Evolutionary conservation across 2,329 filamentous ascomycete genomes (phyloP).

Genomic region (Trichoderma semiorbis): DNA sequence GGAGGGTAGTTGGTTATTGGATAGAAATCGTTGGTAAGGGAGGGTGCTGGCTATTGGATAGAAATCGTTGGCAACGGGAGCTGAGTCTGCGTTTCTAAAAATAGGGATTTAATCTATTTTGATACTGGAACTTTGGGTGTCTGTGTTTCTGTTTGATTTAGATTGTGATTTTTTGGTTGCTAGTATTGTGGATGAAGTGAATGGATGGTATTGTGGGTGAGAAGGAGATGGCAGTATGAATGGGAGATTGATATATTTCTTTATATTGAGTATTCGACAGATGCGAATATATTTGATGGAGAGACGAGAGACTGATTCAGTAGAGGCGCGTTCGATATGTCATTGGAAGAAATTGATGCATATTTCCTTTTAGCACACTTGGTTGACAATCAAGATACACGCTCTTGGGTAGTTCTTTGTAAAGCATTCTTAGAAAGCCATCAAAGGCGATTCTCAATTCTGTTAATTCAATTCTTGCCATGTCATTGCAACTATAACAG

Average conservation of each 20-base stretch:
- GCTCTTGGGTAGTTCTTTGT: background rate
- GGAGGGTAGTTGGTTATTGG: background rate
- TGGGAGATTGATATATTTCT: background rate
- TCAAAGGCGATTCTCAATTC: background rate
- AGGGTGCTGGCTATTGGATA: background rate
- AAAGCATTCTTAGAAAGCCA: background rate
- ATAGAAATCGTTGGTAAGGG: background rate
- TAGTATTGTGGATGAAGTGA: background rate
- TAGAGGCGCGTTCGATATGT: background rate
- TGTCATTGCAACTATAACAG: background rate
- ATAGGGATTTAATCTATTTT: background rate
- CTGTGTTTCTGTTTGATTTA: background rate
- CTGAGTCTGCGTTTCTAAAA: background rate
- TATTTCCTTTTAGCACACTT: background rate
- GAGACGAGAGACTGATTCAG: background rate
- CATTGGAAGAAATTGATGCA: background rate
- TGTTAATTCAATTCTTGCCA: background rate
- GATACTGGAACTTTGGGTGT: background rate
- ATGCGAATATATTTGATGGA: background rate
- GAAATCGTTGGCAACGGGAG: background rate
- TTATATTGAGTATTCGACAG: background rate
- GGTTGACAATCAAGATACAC: background rate
- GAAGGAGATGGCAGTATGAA: background rate
- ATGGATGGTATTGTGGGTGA: background rate
- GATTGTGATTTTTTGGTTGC: background rate